A percentile compares a stretch with the other conserved stretches of the same genome.
phyloP scores from a whole-genome alignment of 2,329 filamentous ascomycete species.

The Stagonosporopsis chrysanthemi region DNA sequence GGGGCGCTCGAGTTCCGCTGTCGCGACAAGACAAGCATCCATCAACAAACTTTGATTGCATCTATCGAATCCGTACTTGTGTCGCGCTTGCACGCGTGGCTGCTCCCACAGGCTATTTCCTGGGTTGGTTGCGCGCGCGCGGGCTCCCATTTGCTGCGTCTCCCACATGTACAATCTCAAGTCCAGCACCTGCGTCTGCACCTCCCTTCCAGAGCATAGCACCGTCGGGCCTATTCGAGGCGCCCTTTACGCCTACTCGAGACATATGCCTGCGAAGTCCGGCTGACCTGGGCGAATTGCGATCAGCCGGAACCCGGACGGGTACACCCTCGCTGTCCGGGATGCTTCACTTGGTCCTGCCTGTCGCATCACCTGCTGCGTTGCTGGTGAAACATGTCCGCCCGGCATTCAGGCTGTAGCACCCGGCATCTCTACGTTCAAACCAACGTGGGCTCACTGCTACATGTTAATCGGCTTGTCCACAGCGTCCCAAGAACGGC shows the following conservation, averaged over 20 bases:
- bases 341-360: conserved; percentile 12
- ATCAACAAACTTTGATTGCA: conserved; percentile 12
- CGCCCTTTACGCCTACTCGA: conserved; percentile 9
- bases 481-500: background rate
- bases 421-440: background rate
- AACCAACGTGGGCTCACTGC: background rate
- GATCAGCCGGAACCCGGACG: conserved; percentile 29
- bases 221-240: conserved; percentile 18
- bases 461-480: background rate
- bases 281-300: conserved; percentile 33
- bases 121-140: conserved; percentile 35
- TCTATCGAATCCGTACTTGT: conserved; percentile 17
- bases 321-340: conserved; percentile 20
- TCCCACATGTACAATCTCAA: conserved; percentile 30
- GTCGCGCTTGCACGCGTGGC: conserved; percentile 34
- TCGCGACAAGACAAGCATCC: conserved; percentile 9
- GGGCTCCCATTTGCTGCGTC: conserved; percentile 40
- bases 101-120: conserved; percentile 26
- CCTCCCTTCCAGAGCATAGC: conserved; percentile 24
- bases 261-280: conserved; percentile 35
- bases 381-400: conserved; percentile 10
- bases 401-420: background rate
- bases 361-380: conserved; percentile 8
- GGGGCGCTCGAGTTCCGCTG: background rate
- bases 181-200: conserved; percentile 29